Evolutionary conservation across 192 early-diverging fungal genomes (phyloP).

Genomic region (Kickxella alabastrina): DNA sequence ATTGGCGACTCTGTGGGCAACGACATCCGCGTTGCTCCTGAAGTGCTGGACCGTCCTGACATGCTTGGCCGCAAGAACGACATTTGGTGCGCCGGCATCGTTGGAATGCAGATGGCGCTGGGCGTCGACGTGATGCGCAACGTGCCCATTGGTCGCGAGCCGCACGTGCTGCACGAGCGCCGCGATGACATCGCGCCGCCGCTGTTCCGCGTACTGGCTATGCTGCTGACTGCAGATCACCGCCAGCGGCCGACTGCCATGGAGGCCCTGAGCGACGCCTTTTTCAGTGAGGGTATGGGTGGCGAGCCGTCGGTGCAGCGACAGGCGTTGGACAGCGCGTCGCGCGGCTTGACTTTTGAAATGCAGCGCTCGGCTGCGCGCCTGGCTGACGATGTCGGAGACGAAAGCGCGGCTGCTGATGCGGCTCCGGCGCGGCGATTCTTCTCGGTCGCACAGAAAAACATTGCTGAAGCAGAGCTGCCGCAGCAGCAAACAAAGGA

Average conservation of each 20-base stretch:
- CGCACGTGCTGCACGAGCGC: slow-evolving; percentile 50
- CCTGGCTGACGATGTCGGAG: not conserved
- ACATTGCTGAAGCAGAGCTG: slow-evolving; percentile 11
- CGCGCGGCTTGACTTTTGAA: slow-evolving; percentile 31
- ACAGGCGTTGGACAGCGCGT: slow-evolving; percentile 35
- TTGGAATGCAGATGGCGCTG: slow-evolving; percentile 68
- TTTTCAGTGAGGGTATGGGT: slow-evolving; percentile 56
- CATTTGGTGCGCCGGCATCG: slow-evolving; percentile 67
- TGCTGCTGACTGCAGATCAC: slow-evolving; percentile 66
- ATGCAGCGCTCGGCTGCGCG: slow-evolving; percentile 18
- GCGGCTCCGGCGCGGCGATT: slow-evolving; percentile 3
- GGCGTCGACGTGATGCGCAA: slow-evolving; percentile 56
- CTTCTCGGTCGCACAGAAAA: slow-evolving; percentile 37
- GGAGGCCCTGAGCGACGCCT: slow-evolving; percentile 68
- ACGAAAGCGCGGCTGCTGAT: not conserved
- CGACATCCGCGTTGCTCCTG: slow-evolving; percentile 56
- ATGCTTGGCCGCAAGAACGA: slow-evolving; percentile 70
- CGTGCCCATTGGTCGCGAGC: slow-evolving; percentile 51
- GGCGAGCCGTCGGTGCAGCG: slow-evolving; percentile 46
- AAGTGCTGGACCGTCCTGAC: slow-evolving; percentile 58
- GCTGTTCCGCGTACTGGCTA: slow-evolving; percentile 52
- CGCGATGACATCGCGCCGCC: slow-evolving; percentile 50
- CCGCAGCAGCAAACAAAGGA: not conserved
- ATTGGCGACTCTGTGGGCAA: slow-evolving; percentile 27
- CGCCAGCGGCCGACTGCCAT: slow-evolving; percentile 69